Conservation (phyloP, 225 moss, liverwort and hornwort genomes). For the Climacium dendroides region DNA sequence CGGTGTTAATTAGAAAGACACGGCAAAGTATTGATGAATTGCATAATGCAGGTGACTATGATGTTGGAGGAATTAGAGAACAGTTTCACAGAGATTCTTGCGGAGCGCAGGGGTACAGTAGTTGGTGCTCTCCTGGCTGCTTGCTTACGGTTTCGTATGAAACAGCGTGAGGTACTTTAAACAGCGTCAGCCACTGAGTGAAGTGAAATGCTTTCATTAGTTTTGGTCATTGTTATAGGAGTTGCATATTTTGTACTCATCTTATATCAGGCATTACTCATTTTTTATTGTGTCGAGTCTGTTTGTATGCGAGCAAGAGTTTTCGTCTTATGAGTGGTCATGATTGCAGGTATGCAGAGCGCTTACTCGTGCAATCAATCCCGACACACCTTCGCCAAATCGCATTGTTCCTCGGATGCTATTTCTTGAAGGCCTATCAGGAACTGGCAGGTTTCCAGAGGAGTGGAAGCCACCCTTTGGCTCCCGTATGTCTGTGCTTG, state of each 20-base stretch:
- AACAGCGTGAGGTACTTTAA: constrained; percentile 64
- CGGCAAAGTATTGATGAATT: not conserved
- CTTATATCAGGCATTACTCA: not conserved
- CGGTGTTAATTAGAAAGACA: not conserved
- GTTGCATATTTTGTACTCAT: not conserved
- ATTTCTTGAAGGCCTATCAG: constrained; percentile 58
- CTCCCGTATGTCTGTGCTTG: constrained; percentile 75
- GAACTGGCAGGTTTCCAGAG: constrained; percentile 48
- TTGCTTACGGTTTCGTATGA: constrained; percentile 70
- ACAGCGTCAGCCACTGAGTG: not conserved
- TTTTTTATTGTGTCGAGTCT: not conserved
- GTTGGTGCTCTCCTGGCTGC: constrained; percentile 84
- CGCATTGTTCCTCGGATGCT: constrained; percentile 77
- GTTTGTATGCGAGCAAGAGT: not conserved
- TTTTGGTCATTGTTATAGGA: not conserved
- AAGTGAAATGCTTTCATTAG: not conserved
- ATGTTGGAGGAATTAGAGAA: constrained; percentile 89
- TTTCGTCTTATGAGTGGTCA: not conserved
- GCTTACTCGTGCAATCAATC: constrained; percentile 64
- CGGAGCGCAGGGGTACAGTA: constrained; percentile 71
- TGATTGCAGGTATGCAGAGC: constrained; percentile 64
- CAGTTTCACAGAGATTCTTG: constrained; percentile 65
- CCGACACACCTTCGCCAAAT: constrained; percentile 46
- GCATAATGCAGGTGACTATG: constrained; percentile 63
- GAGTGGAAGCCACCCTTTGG: constrained; percentile 60